phyloP scores from a whole-genome alignment of 1,284 basidiomycete genomes.

The Porodaedalea pini region DNA sequence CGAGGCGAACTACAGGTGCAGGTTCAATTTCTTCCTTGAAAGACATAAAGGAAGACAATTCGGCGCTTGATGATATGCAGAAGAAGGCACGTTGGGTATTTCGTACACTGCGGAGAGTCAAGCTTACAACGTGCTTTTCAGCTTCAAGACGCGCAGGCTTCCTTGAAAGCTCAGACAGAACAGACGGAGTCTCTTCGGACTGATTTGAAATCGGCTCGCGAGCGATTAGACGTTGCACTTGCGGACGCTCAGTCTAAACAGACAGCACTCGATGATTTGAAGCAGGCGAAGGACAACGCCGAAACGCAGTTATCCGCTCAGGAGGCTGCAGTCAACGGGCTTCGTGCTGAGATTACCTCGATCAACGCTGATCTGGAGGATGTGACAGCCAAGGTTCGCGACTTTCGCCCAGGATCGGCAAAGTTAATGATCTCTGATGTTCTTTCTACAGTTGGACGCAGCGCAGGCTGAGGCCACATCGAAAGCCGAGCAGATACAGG shows the following conservation, averaged over 20 bases:
- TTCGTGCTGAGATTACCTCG: constrained; percentile 40
- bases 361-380: constrained; percentile 37
- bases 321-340: constrained; percentile 39
- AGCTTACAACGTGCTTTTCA: too few relatives aligned
- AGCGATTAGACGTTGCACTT: constrained; percentile 45
- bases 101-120: constrained; percentile 3
- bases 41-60: constrained; percentile 61
- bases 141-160: constrained; percentile 56
- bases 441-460: constrained; percentile 44
- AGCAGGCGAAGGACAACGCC: constrained; percentile 44
- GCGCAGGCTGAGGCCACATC: constrained; percentile 39
- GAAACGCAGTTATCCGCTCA: constrained; percentile 47
- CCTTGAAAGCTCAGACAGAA: constrained; percentile 48
- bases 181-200: constrained; percentile 48
- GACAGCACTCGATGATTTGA: constrained; percentile 42
- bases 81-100: constrained; percentile 44
- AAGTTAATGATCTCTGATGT: not conserved
- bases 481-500: constrained; percentile 45
- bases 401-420: not conserved
- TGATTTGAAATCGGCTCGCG: constrained; percentile 47
- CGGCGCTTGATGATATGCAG: constrained; percentile 54
- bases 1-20: constrained; percentile 37
- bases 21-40: constrained; percentile 67
- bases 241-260: constrained; percentile 48
- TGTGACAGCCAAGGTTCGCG: constrained; percentile 24